These are phyloP conservation scores for Trichoderma brevicompactum DNA, from an alignment of 2,329 filamentous ascomycete genomes.

Conservation along the genomic window DNA sequence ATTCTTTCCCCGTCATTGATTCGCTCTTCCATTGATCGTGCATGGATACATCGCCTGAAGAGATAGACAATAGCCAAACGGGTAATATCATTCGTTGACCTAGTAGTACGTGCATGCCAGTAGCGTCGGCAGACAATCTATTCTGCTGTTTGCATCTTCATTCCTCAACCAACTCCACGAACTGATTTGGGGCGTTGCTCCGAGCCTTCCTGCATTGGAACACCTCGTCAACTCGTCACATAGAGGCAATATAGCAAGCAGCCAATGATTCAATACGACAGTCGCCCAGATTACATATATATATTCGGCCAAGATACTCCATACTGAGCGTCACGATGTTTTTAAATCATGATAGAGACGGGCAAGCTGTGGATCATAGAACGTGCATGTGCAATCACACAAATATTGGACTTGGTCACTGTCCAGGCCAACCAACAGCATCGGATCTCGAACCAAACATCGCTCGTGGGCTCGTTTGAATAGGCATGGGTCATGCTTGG, in stretches of 20 bases:
- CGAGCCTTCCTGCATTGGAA: not conserved
- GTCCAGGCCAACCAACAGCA: conserved; percentile 4
- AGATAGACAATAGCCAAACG: not conserved
- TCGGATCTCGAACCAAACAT: not conserved
- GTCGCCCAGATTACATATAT: not conserved
- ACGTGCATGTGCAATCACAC: not conserved
- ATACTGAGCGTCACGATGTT: not conserved
- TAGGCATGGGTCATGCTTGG: not conserved
- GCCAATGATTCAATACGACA: not conserved
- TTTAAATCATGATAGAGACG: not conserved
- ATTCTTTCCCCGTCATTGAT: not conserved
- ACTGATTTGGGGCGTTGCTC: not conserved
- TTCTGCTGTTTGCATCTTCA: not conserved
- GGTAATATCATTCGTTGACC: not conserved
- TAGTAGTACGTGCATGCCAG: not conserved
- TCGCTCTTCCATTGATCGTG: not conserved
- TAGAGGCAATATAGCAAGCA: not conserved
- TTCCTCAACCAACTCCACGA: not conserved
- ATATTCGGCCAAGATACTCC: not conserved
- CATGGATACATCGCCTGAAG: not conserved
- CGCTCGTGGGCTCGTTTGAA: not conserved
- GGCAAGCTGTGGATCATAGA: conserved; percentile 1
- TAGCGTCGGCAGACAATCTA: not conserved
- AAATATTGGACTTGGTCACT: not conserved
- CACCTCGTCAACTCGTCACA: not conserved